Conservation (phyloP, 139 green algal genomes). For the Tetraselmis striata region DNA sequence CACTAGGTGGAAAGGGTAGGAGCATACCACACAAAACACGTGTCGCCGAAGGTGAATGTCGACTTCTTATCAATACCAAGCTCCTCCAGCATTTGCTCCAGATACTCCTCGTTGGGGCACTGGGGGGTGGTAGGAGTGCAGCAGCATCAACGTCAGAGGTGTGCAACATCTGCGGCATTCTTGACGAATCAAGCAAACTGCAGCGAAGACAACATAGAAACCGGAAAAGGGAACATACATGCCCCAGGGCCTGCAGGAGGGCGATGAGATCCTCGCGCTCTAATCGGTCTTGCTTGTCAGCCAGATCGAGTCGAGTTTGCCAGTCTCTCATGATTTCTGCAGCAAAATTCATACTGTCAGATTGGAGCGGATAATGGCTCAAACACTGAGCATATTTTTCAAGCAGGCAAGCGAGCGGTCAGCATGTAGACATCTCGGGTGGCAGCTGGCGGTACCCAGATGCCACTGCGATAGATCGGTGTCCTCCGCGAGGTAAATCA, state of each 20-base stretch:
- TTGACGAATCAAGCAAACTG: too few species aligned
- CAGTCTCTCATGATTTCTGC: not conserved
- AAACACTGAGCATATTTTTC: too few species aligned
- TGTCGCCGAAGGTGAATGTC: not conserved
- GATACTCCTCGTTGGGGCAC: not conserved
- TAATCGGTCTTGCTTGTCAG: not conserved
- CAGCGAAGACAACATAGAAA: too few species aligned
- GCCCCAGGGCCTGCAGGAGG: not conserved
- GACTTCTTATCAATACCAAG: not conserved
- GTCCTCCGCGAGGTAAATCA: not conserved
- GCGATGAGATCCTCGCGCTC: not conserved
- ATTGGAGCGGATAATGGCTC: too few species aligned
- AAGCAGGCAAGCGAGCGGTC: too few species aligned
- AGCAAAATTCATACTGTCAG: not conserved
- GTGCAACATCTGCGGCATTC: too few species aligned
- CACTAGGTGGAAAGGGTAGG: too few species aligned
- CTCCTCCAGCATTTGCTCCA: not conserved
- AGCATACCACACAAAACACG: not conserved
- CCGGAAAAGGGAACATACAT: too few species aligned
- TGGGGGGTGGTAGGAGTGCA: not conserved
- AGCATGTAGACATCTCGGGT: too few species aligned
- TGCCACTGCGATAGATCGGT: not conserved
- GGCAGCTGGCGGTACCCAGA: too few species aligned
- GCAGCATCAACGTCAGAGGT: too few species aligned
- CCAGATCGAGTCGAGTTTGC: not conserved